phyloP scores from a whole-genome alignment of 345 rosid species.

The Alliaria petiolata region DNA sequence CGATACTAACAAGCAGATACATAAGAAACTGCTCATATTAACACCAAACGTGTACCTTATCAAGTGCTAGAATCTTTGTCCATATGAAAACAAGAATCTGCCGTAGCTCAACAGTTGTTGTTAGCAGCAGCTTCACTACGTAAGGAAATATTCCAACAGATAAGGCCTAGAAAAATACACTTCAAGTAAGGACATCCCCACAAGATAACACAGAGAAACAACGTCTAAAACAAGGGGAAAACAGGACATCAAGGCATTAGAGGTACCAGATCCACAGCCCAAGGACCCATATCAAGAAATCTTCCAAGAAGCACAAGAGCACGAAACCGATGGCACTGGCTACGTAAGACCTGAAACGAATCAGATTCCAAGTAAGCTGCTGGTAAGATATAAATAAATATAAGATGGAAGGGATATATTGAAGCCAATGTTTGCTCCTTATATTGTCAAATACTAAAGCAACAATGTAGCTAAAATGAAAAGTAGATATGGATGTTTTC shows the following conservation, averaged over 20 bases:
- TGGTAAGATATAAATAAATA: not conserved
- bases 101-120: slow-evolving; percentile 77
- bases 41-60: slow-evolving; percentile 54
- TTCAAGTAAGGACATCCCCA: slow-evolving; percentile 17
- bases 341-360: slow-evolving; percentile 68
- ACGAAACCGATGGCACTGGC: slow-evolving; percentile 94
- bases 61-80: slow-evolving; percentile 94
- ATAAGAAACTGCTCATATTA: not conserved
- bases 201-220: slow-evolving; percentile 5
- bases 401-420: not conserved
- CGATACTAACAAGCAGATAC: not conserved
- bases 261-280: slow-evolving; percentile 94
- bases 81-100: slow-evolving; percentile 96
- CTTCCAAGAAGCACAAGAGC: slow-evolving; percentile 92
- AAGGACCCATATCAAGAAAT: slow-evolving; percentile 97
- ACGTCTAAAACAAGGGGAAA: not conserved
- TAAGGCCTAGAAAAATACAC: slow-evolving; percentile 55
- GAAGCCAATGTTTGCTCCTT: not conserved
- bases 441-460: not conserved
- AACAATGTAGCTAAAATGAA: not conserved
- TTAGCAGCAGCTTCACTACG: slow-evolving; percentile 77
- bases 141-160: slow-evolving; percentile 94
- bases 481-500: not conserved
- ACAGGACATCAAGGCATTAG: slow-evolving; percentile 5
- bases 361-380: slow-evolving; percentile 7